Evolutionary conservation across 257 asterid genomes (phyloP).

Genomic region (Plantago ovata): DNA sequence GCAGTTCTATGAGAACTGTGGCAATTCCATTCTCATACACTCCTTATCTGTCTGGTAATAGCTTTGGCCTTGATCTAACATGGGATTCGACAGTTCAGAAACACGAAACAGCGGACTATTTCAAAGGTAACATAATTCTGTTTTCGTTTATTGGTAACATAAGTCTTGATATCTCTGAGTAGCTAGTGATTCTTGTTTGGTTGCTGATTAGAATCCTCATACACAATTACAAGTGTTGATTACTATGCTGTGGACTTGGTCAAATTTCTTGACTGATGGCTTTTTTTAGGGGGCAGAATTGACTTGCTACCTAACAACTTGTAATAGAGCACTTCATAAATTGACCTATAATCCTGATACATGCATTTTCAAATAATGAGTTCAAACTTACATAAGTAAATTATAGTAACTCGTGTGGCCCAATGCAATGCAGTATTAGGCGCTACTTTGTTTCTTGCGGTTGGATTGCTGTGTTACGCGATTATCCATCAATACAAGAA

Average conservation of each 20-base stretch:
- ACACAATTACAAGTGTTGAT: background rate
- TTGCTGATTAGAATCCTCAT: background rate
- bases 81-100: slow-evolving; percentile 25
- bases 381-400: background rate
- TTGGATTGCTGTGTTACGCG: slow-evolving; percentile 21
- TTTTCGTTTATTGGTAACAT: background rate
- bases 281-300: background rate
- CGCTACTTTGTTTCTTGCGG: slow-evolving; percentile 8
- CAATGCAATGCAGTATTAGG: slow-evolving; percentile 24
- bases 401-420: background rate
- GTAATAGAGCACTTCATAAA: too few relatives aligned
- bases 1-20: slow-evolving; percentile 26
- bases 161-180: background rate
- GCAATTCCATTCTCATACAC: slow-evolving; percentile 45
- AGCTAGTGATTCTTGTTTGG: background rate
- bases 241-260: slow-evolving; percentile 2
- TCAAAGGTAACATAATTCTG: slow-evolving; percentile 12
- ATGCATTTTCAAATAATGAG: background rate
- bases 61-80: slow-evolving; percentile 42
- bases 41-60: slow-evolving; percentile 39
- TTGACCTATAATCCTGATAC: background rate
- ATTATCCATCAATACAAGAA: background rate
- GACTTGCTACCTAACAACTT: background rate
- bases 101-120: background rate
- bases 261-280: background rate